These are phyloP conservation scores for Brassica nigra DNA, from an alignment of 345 rosid genomes.

Conservation along the genomic window DNA sequence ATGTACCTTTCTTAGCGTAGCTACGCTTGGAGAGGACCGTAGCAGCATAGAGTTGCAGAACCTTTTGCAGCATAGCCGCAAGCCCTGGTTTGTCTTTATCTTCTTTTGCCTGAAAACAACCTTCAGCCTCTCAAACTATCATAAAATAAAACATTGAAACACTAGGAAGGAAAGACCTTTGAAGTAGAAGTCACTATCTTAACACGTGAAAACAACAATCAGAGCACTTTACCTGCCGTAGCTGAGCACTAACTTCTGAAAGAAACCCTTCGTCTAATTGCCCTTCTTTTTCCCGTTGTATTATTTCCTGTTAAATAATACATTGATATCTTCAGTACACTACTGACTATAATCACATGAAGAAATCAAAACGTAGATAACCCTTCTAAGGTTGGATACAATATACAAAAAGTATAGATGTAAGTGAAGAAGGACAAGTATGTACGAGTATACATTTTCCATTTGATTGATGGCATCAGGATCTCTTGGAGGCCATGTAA, in stretches of 20 bases:
- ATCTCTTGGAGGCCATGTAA: slow-evolving; percentile 81
- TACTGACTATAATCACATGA: slow-evolving; percentile 1
- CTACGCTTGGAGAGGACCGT: slow-evolving; percentile 79
- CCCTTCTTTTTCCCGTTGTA: slow-evolving; percentile 75
- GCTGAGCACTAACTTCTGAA: slow-evolving; percentile 86
- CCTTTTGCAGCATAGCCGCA: slow-evolving; percentile 88
- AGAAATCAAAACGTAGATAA: not conserved
- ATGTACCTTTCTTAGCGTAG: slow-evolving; percentile 84
- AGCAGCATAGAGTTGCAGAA: slow-evolving; percentile 87
- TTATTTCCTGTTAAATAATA: slow-evolving; percentile 51
- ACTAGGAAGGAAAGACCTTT: not conserved
- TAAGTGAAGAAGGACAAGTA: slow-evolving; percentile 10
- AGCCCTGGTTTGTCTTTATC: slow-evolving; percentile 92
- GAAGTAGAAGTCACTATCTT: not conserved
- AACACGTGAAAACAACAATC: not conserved
- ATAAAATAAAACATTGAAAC: slow-evolving; percentile 2
- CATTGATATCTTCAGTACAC: not conserved
- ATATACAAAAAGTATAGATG: not conserved
- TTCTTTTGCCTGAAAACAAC: slow-evolving; percentile 73
- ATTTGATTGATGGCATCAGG: slow-evolving; percentile 66
- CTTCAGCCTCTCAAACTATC: slow-evolving; percentile 36
- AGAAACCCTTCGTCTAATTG: slow-evolving; percentile 92
- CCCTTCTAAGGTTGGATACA: not conserved
- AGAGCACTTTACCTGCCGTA: slow-evolving; percentile 64
- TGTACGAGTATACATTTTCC: slow-evolving; percentile 56